phyloP scores from a whole-genome alignment of 2,329 filamentous ascomycete species.

The Metarhizium robertsii region DNA sequence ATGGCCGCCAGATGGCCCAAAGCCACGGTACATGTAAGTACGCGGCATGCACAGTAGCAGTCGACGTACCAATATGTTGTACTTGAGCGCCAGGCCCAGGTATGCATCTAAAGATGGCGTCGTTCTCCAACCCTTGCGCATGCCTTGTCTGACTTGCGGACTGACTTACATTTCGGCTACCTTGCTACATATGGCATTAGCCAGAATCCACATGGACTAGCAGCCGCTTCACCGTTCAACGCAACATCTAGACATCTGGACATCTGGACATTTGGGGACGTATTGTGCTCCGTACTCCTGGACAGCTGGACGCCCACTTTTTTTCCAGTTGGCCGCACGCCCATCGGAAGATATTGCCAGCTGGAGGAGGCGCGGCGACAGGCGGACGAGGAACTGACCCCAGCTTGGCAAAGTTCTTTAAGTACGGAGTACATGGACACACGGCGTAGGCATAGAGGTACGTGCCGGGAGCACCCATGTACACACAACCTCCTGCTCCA shows the following conservation, averaged over 20 bases:
- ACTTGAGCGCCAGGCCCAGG: not conserved
- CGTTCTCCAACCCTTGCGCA: not conserved
- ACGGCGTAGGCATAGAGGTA: too few species aligned
- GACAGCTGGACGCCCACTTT: too few species aligned
- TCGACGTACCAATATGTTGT: not conserved
- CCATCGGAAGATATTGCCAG: not conserved
- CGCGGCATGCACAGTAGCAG: not conserved
- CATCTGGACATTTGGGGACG: too few species aligned
- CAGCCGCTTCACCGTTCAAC: constrained; percentile 2
- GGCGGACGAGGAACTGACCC: too few species aligned
- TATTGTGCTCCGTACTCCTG: too few species aligned
- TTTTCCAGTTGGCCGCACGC: not conserved
- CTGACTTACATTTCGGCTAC: constrained; percentile 3
- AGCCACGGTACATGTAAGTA: too few species aligned
- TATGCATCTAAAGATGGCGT: not conserved
- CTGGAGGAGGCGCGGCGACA: not conserved
- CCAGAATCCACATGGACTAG: not conserved
- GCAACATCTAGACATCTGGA: not conserved
- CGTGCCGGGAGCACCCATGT: too few species aligned
- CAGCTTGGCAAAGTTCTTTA: too few species aligned
- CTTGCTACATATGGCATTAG: not conserved
- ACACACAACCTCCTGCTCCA: too few species aligned
- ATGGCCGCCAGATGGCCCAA: too few species aligned
- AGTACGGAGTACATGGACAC: too few species aligned
- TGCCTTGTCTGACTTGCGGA: not conserved